Base-by-base conservation (phyloP, 352 stramenopile genomes). In the Phytophthora gonapodyides region DNA sequence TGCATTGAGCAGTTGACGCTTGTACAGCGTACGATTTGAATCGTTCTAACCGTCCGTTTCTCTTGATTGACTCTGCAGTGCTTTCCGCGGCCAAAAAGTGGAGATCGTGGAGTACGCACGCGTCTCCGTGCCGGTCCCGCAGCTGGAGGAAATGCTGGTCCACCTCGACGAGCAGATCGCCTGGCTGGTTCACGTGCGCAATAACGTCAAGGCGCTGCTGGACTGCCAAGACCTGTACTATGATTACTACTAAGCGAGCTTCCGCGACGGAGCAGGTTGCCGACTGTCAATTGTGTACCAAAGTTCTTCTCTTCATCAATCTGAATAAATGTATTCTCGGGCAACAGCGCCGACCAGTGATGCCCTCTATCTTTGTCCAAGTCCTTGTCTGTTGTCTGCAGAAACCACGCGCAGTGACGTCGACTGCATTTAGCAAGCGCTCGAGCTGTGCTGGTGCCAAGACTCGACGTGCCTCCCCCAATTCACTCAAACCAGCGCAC, bases 71-170 rank as follows among this genome's bases (percentile, higher is more conserved):
- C n/a, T 16, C 31, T 48, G 15, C 47, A 95, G 86, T 36, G 64
- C 68, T n/a, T 88, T 89, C 49, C 82, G 80, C 16, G 84, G 80
- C 0, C 87, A 93, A 41, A 81, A 81, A 44, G 78, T 94, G 7
- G 87, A 95, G 49, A 93, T 95, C 58, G 69, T 86, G 10, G 78
- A 93, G 44, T 84, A 95, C 48, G 70, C 80, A 38, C 89, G 74
- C 48, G 70, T 84, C 13, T 79, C 78, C 1, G 55, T 93, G 24
- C 70, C 83, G 42, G 88, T 95, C 44, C 81, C 84, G 41, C 83
- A 89, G 46, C 46, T 95, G 2, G 84, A 95, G 46, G 84, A 95
- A 57, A 92, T 95, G 71, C 58, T 92, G 19, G 64, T 62, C 15
- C 82, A 84, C 40, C 53, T 91, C 0, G 81, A 92, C 42, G 73